Base-by-base conservation (phyloP, 2,329 filamentous ascomycete genomes). In the Aulographum hederae region DNA sequence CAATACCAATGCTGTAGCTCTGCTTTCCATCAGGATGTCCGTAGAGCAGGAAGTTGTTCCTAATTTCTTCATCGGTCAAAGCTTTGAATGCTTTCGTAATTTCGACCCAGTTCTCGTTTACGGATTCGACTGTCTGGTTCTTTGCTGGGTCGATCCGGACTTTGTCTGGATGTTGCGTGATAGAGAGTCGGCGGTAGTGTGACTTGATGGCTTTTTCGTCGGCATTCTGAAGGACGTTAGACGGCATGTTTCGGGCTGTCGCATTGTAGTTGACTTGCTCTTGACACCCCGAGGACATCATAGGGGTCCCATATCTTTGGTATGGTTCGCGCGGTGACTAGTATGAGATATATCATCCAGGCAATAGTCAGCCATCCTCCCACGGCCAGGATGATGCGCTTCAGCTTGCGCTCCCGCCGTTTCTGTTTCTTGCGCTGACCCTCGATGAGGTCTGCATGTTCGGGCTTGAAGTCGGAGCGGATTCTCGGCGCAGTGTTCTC, bases 21-120 rank as follows among this genome's bases (percentile, higher is more conserved):
- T 98, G 89, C 66, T 94, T 95, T 50, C 89, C 89, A 51, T 98
- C 89, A 5, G 89, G 89, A 53, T 98, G 84, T 34, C 89, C 89
- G 47, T 78, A 98, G 53, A 92, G 79, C 32, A 93, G 74, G 56
- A 80, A 98, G 61, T 98, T 98, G 58, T 92, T 92, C 48, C 89
- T 79, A 38, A 95, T 69, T 26, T 95, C 89, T 57, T 98, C 91
- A 49, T 98, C 89, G 4, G 91, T 98, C 30, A 98, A 69, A 3
- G 89, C 78, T 58, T 98, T 93, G 67, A 94, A 98, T 5, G 89
- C 89, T 61, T 98, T 98, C 43, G 82, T 89, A 45, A 95, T 70
- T 48, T 95, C 85, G 34, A 95, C 84, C 60, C 89, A 98, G 52
- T 75, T 67, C 37, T 85, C 67, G 55, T 89, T 98, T 44, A 95